Evolutionary conservation across 306 rosid species (phyloP), one percentile per base, ranked within the genome.

Genomic region (Heteromeles arbutifolia): DNA sequence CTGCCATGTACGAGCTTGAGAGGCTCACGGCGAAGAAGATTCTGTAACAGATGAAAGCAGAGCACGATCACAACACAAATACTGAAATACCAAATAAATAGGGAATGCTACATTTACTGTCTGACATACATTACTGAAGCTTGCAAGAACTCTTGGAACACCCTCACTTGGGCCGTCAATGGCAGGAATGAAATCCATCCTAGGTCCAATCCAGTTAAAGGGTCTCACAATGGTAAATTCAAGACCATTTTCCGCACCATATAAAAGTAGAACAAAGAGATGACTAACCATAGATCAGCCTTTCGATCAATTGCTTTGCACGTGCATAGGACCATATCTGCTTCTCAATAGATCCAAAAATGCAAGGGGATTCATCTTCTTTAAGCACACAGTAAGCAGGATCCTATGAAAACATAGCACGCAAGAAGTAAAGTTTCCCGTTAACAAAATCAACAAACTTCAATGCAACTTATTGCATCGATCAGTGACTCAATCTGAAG

Each of bases 91-190:
- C 66, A 28, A 14, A 58, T 4, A 82, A 59, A 63, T 43, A 14
- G n/a, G n/a, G 37, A 24, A 37, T 43, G 83, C 17, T 12, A 13
- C 10, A 70, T 11, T 28, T 32, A 26, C 34, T 10, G 54, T 70
- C 43, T 15, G 14, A 72, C 90, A 69, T 80, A 93, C 98, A 72
- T 93, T 91, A 73, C 98, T 93, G 68, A 93, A 93, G 90, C 98
- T 91, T 5, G 98, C 98, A 3, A 93, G 88, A 85, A 93, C 98
- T 66, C 97, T 83, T 2, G 98, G 98, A 84, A 93, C 98, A 70
- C 98, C 98, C 86, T 93, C 98, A 84, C 92, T 89, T 63, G 98
- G 98, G 98, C 98, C 98, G 24, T 93, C 97, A 69, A 93, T 76
- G 21, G 97, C 97, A 17, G 98, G 98, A 74, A 93, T 93, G 87